Base-by-base conservation (phyloP, 164 flowering plant species). In the Protea cynaroides region DNA sequence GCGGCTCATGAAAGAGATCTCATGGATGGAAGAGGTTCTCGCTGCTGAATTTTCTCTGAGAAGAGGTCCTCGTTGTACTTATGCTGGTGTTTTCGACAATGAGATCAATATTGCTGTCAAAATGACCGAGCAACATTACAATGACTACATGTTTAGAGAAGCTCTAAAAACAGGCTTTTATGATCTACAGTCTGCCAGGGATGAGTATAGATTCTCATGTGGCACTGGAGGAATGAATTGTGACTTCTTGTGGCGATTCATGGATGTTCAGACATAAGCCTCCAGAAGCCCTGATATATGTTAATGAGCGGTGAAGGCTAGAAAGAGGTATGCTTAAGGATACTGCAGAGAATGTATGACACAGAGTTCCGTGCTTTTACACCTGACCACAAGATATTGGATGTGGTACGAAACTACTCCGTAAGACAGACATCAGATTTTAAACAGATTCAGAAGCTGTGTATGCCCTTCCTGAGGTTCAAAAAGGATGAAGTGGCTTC, bases 111-210 rank as follows among this genome's bases (percentile, higher is more conserved):
- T n/a, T 61, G 96, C 96, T 11, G 81, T 86, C 34, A 75, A 75
- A 68, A 46, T 53, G 75, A 83, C 93, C 37, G 86, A 85, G 75
- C 77, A 90, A 72, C 59, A n/a, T n/a, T n/a, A n/a, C n/a, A n/a
- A n/a, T n/a, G n/a, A n/a, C n/a, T n/a, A n/a, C n/a, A n/a, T n/a
- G n/a, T n/a, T n/a, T n/a, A n/a, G n/a, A n/a, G n/a, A n/a, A n/a
- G n/a, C n/a, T n/a, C n/a, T n/a, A n/a, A n/a, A n/a, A n/a, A n/a
- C n/a, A n/a, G n/a, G n/a, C n/a, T n/a, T n/a, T n/a, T n/a, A n/a
- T n/a, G n/a, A 82, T 63, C 88, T 89, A 37, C 98, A 92, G 64
- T 82, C 95, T 54, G 96, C 98, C 18, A 81, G 98, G 67, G 96
- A 92, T 66, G 96, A 88, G 72, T 92, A 92, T 62, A 81, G 96